Evolutionary conservation across 371 early-diverging fungal species (phyloP).

Genomic region (Mucor racemosus): DNA sequence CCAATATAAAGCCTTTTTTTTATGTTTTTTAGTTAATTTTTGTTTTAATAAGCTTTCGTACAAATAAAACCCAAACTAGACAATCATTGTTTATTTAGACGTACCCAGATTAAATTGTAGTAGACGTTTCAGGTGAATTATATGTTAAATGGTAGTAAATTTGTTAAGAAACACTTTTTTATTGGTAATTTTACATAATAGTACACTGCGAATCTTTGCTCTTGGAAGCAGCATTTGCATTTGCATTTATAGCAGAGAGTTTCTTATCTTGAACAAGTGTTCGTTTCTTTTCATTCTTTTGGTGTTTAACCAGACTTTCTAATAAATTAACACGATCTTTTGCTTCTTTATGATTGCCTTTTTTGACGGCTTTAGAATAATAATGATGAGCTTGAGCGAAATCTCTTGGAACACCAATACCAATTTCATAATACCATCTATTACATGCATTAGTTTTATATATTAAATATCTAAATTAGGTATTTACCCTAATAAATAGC

Average conservation of each 20-base stretch:
- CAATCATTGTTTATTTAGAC: too few relatives aligned
- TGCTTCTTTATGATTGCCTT: slow-evolving; percentile 34
- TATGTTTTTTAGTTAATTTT: too few relatives aligned
- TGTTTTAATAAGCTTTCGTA: too few relatives aligned
- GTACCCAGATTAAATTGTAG: too few relatives aligned
- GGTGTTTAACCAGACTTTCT: slow-evolving; percentile 19
- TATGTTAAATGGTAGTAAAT: too few relatives aligned
- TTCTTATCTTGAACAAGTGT: slow-evolving; percentile 11
- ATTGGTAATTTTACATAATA: slow-evolving; percentile 14
- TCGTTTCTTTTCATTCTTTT: slow-evolving; percentile 23
- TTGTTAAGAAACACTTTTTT: not conserved
- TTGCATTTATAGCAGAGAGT: not conserved
- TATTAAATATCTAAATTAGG: not conserved
- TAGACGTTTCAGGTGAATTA: not conserved
- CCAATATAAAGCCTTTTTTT: too few relatives aligned
- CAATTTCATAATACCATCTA: slow-evolving; percentile 55
- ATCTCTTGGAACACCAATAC: slow-evolving; percentile 45
- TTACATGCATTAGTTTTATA: not conserved
- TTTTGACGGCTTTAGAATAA: slow-evolving; percentile 41
- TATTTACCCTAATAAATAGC: slow-evolving; percentile 46
- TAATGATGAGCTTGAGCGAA: slow-evolving; percentile 35
- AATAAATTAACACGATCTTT: slow-evolving; percentile 13
- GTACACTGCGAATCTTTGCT: slow-evolving; percentile 20
- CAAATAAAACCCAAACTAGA: too few relatives aligned
- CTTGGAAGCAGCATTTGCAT: not conserved